Evolutionary conservation across 768 basidiomycete genomes (phyloP), one percentile per base, ranked within the genome.

Genomic region (Gloeostereum incarnatum): DNA sequence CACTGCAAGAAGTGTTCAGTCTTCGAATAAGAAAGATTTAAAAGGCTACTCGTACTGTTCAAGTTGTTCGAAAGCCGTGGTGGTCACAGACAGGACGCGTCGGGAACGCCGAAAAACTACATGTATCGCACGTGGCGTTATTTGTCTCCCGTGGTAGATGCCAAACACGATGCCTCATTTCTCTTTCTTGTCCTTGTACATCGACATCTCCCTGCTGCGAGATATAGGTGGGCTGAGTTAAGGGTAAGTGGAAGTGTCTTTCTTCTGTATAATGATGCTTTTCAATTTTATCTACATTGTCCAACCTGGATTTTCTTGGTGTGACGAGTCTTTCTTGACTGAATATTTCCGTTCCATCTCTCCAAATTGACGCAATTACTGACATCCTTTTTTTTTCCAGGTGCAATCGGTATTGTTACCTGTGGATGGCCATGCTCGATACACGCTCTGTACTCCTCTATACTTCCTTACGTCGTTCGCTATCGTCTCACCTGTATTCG

Each of bases 281-380:
- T 50, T 54, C 47, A 59, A 50, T 60, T 63, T 85, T 87, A 88
- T 88, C 87, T 88, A 89, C 87, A 89, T 89, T 88, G 84, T 86
- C 87, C 51, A 75, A 89, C n/a, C 66, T 65, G 68, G 69, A 60
- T 56, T 47, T 45, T 43, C 53, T 61, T 62, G 60, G 56, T 49
- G 48, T 72, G 79, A 75, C 65, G 81, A 80, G 39, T 29, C 45
- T 46, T 45, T 31, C 11, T 14, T 31, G 10, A 36, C 35, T 38
- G 5, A n/a, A n/a, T n/a, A n/a, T n/a, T n/a, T n/a, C n/a, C n/a
- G 36, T 30, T 22, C 17, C 4, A 30, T 6, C 29, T 30, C 17
- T 30, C 13, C 5, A 17, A 30, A 30, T 30, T 6, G 17, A 30
- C 13, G 5, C 29, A 13, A 30, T 13, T 13, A 13, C 5, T 30